phyloP scores from a whole-genome alignment of 768 basidiomycete genomes.

The Suillus sp. region DNA sequence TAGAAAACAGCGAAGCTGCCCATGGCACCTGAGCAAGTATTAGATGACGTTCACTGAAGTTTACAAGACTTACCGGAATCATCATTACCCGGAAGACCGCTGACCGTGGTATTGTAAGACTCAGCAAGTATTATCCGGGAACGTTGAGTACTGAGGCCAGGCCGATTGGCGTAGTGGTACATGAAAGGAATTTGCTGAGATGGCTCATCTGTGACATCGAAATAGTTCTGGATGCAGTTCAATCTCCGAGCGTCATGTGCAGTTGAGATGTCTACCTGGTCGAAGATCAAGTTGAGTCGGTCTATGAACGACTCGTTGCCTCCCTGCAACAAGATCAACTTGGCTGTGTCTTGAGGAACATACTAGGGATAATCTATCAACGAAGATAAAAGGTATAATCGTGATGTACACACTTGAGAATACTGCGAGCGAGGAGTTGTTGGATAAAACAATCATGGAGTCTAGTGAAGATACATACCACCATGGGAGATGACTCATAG shows the following conservation, averaged over 20 bases:
- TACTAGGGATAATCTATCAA: constrained; percentile 39
- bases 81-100: constrained; percentile 67
- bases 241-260: not conserved
- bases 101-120: constrained; percentile 56
- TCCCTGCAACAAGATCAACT: constrained; percentile 62
- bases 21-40: constrained; percentile 49
- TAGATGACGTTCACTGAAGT: not conserved
- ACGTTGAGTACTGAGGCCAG: constrained; percentile 58
- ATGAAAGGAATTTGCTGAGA: constrained; percentile 71
- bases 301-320: constrained; percentile 54
- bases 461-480: constrained; percentile 40
- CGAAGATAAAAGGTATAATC: not conserved
- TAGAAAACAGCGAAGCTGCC: constrained; percentile 62
- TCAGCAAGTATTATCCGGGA: constrained; percentile 56
- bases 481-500: constrained; percentile 64
- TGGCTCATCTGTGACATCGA: constrained; percentile 64
- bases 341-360: constrained; percentile 66
- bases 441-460: not conserved
- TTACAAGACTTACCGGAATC: constrained; percentile 37
- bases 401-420: constrained; percentile 45
- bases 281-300: constrained; percentile 59
- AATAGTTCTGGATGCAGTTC: constrained; percentile 46
- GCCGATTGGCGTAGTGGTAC: constrained; percentile 68
- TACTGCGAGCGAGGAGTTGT: constrained; percentile 40
- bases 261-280: constrained; percentile 38